phyloP scores from a whole-genome alignment of 2,329 filamentous ascomycete species.

The Fusarium dlaminii region DNA sequence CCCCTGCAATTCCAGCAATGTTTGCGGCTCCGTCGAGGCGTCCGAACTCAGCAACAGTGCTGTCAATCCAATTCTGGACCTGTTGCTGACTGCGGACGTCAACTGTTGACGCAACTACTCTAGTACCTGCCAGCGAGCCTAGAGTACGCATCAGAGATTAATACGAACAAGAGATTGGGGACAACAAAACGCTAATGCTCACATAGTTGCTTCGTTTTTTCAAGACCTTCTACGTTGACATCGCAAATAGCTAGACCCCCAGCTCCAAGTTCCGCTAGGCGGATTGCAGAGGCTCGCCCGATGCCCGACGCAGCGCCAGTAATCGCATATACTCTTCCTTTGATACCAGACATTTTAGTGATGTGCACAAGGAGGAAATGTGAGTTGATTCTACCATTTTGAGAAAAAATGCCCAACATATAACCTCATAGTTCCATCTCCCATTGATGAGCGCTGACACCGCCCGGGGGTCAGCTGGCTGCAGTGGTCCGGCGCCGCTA shows the following conservation, averaged over 20 bases:
- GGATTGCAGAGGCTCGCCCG: background rate
- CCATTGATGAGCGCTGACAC: background rate
- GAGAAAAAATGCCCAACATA: background rate
- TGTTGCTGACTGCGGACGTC: background rate
- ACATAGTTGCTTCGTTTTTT: background rate
- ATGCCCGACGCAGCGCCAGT: background rate
- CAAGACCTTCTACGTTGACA: background rate
- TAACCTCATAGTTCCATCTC: background rate
- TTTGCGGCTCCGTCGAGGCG: background rate
- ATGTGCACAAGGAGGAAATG: rapidly evolving
- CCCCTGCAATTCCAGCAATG: background rate
- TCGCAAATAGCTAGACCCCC: background rate
- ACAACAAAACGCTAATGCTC: rapidly evolving
- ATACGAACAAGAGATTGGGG: rapidly evolving
- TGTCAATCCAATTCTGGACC: background rate
- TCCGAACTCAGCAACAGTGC: background rate
- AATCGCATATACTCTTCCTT: background rate
- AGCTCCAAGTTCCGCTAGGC: background rate
- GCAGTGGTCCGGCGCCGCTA: background rate
- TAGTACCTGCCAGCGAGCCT: background rate
- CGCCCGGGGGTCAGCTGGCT: background rate
- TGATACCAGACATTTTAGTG: background rate
- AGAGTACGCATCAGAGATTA: background rate
- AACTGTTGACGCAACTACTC: background rate
- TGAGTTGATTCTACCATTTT: background rate